Conservation (phyloP, 202 grass and related monocot species). For the Digitaria exilis region DNA sequence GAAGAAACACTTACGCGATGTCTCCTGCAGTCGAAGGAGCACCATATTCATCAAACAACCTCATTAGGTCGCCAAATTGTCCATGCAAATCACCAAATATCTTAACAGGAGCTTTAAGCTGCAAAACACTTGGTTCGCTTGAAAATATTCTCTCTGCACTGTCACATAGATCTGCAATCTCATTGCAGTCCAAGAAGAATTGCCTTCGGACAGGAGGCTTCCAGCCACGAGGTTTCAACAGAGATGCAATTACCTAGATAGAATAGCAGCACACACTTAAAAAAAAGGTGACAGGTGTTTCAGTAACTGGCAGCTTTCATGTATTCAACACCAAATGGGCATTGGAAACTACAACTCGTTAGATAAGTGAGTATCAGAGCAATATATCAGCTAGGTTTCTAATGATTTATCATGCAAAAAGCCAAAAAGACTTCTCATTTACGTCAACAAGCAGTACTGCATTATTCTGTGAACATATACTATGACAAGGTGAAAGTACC, state of each 20-base stretch:
- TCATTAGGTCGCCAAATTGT: conserved; percentile 99
- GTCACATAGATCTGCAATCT: conserved; percentile 96
- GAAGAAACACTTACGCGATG: conserved; percentile 75
- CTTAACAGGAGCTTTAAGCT: conserved; percentile 96
- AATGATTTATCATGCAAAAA: conserved; percentile 15
- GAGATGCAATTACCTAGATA: conserved; percentile 82
- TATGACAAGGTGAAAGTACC: conserved; percentile 55
- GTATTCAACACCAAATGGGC: not conserved
- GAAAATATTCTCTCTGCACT: conserved; percentile 98
- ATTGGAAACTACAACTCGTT: not conserved
- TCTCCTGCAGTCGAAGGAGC: conserved; percentile 97
- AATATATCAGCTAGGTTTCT: conserved; percentile 1
- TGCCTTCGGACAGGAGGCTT: conserved; percentile 93
- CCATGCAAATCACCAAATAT: conserved; percentile 99
- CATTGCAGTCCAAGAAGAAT: conserved; percentile 98
- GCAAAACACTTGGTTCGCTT: conserved; percentile 90
- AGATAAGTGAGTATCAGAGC: conserved; percentile 7
- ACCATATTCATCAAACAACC: conserved; percentile 98
- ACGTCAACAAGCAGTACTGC: not conserved
- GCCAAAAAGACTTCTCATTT: conserved; percentile 1
- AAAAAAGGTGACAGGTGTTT: not conserved
- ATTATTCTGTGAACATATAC: conserved; percentile 32
- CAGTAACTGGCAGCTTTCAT: conserved; percentile 22
- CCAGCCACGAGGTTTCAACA: conserved; percentile 97
- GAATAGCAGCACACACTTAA: conserved; percentile 29